A percentile compares a stretch with the other conserved stretches of the same genome.
Conservation (phyloP, 345 rosid genomes). For the Brassica napus region DNA sequence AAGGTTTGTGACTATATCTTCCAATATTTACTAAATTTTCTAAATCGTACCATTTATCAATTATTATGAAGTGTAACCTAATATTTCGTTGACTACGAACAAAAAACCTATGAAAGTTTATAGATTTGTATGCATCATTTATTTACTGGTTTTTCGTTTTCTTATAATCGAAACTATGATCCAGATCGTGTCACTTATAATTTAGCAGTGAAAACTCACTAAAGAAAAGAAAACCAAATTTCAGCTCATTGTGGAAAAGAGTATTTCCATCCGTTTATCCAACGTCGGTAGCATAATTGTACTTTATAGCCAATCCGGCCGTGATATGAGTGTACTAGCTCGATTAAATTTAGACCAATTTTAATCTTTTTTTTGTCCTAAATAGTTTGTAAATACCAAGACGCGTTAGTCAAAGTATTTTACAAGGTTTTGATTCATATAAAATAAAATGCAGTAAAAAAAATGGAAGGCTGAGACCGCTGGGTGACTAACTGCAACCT, state of each 20-base stretch:
- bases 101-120: background rate
- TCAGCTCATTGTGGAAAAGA: background rate
- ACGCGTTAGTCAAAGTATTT: conserved; percentile 5
- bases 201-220: background rate
- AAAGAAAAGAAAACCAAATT: background rate
- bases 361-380: conserved; percentile 10
- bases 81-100: background rate
- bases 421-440: background rate
- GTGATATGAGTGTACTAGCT: background rate
- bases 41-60: background rate
- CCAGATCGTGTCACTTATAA: background rate
- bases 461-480: background rate
- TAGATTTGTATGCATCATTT: background rate
- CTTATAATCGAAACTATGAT: background rate
- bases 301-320: background rate
- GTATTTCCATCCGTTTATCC: background rate
- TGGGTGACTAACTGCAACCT: conserved; percentile 32
- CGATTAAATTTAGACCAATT: conserved; percentile 1
- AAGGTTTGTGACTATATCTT: background rate
- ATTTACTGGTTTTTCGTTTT: background rate
- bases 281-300: conserved; percentile 16
- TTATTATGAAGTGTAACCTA: background rate
- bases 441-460: background rate
- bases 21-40: background rate
- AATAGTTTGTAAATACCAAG: conserved; percentile 11